Conservation (phyloP, 2,329 filamentous ascomycete species). For the Microsporum canis region DNA sequence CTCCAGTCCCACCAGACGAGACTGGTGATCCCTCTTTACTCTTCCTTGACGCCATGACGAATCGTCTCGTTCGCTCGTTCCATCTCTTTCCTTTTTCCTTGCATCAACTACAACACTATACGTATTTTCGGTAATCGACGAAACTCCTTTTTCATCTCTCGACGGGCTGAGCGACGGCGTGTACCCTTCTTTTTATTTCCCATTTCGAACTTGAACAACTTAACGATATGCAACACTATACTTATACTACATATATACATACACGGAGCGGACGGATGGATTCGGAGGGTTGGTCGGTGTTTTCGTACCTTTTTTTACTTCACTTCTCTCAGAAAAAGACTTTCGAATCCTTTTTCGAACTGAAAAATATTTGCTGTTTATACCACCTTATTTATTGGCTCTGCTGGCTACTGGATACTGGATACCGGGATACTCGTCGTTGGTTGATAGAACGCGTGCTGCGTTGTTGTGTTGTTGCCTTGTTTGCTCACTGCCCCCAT, state of each 20-base stretch:
- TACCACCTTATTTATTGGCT: neutral
- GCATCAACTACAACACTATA: conserved; percentile 5
- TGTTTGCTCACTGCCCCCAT: neutral
- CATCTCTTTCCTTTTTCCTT: neutral
- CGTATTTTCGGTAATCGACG: conserved; percentile 11
- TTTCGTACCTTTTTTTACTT: neutral
- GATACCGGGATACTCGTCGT: neutral
- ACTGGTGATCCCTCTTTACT: conserved; percentile 12
- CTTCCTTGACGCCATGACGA: neutral
- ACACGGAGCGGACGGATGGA: conserved; percentile 1
- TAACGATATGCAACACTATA: conserved; percentile 5
- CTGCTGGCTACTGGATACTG: neutral
- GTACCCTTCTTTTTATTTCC: neutral
- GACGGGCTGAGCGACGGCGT: conserved; percentile 9
- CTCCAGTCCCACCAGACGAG: conserved; percentile 63
- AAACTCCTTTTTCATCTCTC: conserved; percentile 9
- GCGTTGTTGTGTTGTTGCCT: neutral
- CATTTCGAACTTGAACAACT: neutral
- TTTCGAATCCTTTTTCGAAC: neutral
- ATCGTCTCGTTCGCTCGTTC: neutral
- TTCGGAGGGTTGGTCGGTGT: neutral
- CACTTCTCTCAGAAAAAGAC: neutral
- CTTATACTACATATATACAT: conserved; percentile 2
- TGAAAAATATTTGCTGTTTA: conserved; percentile 4
- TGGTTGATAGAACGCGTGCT: conserved; percentile 2